These are phyloP conservation scores for Trichomonas gallinae DNA, from an alignment of 208 protist species.

Conservation along the genomic window DNA sequence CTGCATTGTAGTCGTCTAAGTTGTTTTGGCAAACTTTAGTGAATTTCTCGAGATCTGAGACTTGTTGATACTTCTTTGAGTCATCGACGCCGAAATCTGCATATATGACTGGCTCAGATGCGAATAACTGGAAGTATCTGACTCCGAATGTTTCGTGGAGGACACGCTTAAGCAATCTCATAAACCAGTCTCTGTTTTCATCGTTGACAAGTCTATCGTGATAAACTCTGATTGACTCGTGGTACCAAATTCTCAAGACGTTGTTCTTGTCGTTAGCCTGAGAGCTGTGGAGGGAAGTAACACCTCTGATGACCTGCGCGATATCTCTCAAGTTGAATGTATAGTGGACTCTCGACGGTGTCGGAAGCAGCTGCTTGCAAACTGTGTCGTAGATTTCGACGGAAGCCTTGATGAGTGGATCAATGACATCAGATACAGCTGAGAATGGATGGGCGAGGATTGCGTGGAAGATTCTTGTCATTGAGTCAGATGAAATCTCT, in stretches of 20 bases:
- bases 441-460: constrained; percentile 41
- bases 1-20: constrained; percentile 71
- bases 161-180: constrained; percentile 29
- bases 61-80: constrained; percentile 39
- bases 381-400: constrained; percentile 41
- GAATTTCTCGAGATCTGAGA: constrained; percentile 33
- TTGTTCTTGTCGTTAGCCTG: constrained; percentile 44
- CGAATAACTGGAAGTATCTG: constrained; percentile 53
- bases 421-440: neutral
- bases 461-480: constrained; percentile 46
- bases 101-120: constrained; percentile 26
- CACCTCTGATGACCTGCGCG: constrained; percentile 59
- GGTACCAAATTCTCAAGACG: constrained; percentile 64
- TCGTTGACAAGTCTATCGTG: constrained; percentile 80
- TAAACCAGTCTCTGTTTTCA: constrained; percentile 70
- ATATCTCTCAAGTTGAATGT: constrained; percentile 93
- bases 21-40: constrained; percentile 50
- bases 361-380: constrained; percentile 62
- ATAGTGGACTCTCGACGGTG: constrained; percentile 86
- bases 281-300: constrained; percentile 15
- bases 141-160: constrained; percentile 31
- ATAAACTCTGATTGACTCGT: constrained; percentile 84
- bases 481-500: constrained; percentile 23
- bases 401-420: constrained; percentile 41
- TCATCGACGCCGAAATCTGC: constrained; percentile 38